phyloP scores from a whole-genome alignment of 2,329 filamentous ascomycete species.

The Fusarium tuaranense region DNA sequence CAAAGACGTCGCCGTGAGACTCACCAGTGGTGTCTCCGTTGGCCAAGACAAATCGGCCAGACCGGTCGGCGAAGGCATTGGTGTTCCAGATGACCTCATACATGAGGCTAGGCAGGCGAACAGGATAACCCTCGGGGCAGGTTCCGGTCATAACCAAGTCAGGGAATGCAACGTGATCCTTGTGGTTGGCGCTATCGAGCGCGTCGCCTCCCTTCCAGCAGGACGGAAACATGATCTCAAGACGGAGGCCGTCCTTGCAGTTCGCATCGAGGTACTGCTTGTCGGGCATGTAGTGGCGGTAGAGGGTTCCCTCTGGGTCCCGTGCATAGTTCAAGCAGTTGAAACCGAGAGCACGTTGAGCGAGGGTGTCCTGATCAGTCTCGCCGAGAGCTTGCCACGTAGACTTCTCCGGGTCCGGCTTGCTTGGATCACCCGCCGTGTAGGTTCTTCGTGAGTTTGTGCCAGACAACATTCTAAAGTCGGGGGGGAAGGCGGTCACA shows the following conservation, averaged over 20 bases:
- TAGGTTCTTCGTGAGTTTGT: constrained; percentile 76
- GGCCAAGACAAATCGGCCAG: constrained; percentile 79
- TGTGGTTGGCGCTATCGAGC: constrained; percentile 65
- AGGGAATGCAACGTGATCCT: constrained; percentile 81
- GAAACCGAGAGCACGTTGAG: constrained; percentile 88
- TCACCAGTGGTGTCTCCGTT: constrained; percentile 82
- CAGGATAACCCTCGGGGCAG: constrained; percentile 77
- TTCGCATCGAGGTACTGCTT: constrained; percentile 84
- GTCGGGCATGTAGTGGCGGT: constrained; percentile 83
- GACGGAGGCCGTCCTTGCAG: constrained; percentile 83
- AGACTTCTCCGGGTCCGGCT: constrained; percentile 75
- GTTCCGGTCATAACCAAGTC: constrained; percentile 79
- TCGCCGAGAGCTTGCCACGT: constrained; percentile 73
- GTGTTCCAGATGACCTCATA: constrained; percentile 90
- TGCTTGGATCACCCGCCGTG: constrained; percentile 73
- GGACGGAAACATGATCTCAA: constrained; percentile 89
- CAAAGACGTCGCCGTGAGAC: constrained; percentile 31
- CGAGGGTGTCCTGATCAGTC: constrained; percentile 75
- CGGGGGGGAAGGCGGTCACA: constrained; percentile 78
- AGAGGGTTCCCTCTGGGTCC: constrained; percentile 77
- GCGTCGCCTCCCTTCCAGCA: constrained; percentile 86
- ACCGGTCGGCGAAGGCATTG: constrained; percentile 68
- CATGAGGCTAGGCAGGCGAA: constrained; percentile 79
- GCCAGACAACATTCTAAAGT: constrained; percentile 87
- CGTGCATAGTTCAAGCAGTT: constrained; percentile 89